Conservation (phyloP, 2,329 filamentous ascomycete genomes). For the Emmonsiellopsis sp. region DNA sequence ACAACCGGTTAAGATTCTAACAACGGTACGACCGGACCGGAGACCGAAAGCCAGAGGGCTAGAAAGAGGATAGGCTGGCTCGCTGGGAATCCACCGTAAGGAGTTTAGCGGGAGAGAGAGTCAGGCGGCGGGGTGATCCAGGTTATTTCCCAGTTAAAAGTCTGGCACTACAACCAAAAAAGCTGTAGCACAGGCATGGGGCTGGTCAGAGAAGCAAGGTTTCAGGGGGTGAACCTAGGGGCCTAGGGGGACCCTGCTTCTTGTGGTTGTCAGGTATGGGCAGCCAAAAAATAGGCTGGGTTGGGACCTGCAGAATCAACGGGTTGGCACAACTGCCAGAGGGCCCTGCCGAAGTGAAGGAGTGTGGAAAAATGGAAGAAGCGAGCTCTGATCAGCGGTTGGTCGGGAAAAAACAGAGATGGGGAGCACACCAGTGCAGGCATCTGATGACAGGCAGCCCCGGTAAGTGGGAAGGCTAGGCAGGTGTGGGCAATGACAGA, state of each 20-base stretch:
- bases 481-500: not conserved
- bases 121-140: not conserved
- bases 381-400: not conserved
- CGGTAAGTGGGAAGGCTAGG: not conserved
- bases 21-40: constrained; percentile 1
- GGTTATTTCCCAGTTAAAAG: not conserved
- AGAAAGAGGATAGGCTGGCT: not conserved
- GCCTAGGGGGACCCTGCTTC: not conserved
- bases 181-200: not conserved
- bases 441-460: not conserved
- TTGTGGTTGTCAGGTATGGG: not conserved
- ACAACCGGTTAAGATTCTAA: not conserved
- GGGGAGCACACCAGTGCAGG: not conserved
- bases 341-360: not conserved
- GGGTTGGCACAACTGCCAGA: not conserved
- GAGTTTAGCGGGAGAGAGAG: not conserved
- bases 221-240: not conserved
- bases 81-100: not conserved
- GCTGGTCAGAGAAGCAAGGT: not conserved
- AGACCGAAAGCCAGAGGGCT: not conserved
- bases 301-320: not conserved
- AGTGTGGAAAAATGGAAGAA: not conserved
- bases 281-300: not conserved
- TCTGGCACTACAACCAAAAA: not conserved
- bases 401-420: not conserved